These are phyloP conservation scores for Staphylotrichum tortipilum DNA, from an alignment of 495 filamentous ascomycete genomes.

Conservation along the genomic window DNA sequence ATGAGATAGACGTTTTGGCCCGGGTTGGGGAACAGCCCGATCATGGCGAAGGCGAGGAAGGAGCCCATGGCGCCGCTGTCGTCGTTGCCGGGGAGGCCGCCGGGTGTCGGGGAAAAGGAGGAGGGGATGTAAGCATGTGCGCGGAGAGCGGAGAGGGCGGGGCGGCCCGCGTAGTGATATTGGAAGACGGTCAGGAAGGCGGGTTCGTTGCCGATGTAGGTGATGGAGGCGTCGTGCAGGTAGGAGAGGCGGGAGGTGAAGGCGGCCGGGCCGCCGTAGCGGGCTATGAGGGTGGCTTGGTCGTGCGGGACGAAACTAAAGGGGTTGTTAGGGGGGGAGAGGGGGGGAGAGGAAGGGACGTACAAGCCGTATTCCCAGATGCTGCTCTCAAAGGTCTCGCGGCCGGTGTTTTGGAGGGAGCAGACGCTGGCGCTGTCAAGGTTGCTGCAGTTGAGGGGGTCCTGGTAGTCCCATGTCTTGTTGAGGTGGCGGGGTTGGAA, in stretches of 20 bases:
- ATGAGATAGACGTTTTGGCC: slow-evolving; percentile 72
- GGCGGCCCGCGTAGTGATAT: slow-evolving; percentile 63
- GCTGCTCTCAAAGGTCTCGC: slow-evolving; percentile 64
- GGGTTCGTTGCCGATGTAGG: slow-evolving; percentile 67
- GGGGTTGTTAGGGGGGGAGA: too few species aligned
- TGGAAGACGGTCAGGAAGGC: slow-evolving; percentile 62
- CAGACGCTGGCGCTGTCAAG: slow-evolving; percentile 45
- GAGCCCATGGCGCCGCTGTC: slow-evolving; percentile 67
- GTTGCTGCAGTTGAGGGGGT: slow-evolving; percentile 58
- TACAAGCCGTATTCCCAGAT: slow-evolving; percentile 64
- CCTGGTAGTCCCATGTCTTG: slow-evolving; percentile 58
- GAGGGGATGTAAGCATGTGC: slow-evolving; percentile 60
- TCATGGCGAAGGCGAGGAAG: slow-evolving; percentile 61
- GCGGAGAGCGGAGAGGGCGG: slow-evolving; percentile 52
- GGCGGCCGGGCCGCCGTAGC: slow-evolving; percentile 50
- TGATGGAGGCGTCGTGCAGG: slow-evolving; percentile 55
- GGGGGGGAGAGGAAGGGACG: slow-evolving; percentile 5
- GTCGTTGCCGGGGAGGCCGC: slow-evolving; percentile 63
- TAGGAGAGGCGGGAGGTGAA: slow-evolving; percentile 57
- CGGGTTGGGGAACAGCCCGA: slow-evolving; percentile 66
- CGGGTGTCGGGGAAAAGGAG: slow-evolving; percentile 50
- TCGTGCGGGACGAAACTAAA: slow-evolving; percentile 59
- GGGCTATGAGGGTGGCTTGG: slow-evolving; percentile 51
- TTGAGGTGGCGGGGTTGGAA: slow-evolving; percentile 61
- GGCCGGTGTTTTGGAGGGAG: slow-evolving; percentile 52